A percentile compares a stretch with the other conserved stretches of the same genome.
Evolutionary conservation across 805 yeast genomes (phyloP).

Genomic region (Cyberlindnera americana): DNA sequence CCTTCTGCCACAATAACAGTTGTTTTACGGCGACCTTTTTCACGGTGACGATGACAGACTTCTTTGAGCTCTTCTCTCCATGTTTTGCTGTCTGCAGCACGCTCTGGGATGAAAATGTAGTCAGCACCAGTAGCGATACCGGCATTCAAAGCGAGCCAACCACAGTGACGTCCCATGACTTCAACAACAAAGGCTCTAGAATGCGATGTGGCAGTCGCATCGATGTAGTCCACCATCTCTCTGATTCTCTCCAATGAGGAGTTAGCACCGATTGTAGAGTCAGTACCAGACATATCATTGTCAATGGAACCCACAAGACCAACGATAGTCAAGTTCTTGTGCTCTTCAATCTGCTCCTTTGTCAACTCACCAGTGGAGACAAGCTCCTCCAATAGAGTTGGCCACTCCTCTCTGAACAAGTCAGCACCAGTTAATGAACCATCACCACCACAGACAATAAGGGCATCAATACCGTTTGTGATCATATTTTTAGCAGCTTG

Average conservation of each 20-base stretch:
- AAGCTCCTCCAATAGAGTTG: conserved; percentile 74
- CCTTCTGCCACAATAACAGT: conserved; percentile 98
- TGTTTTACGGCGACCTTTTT: conserved; percentile 87
- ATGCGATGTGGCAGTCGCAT: conserved; percentile 96
- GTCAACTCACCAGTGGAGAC: conserved; percentile 53
- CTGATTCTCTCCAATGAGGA: conserved; percentile 91
- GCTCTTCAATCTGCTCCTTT: conserved; percentile 52
- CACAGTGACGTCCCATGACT: conserved; percentile 99
- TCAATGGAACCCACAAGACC: conserved; percentile 97
- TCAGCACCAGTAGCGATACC: conserved; percentile 97
- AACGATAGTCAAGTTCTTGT: conserved; percentile 75
- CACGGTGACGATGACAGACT: conserved; percentile 75
- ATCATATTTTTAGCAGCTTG: conserved; percentile 82
- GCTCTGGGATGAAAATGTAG: conserved; percentile 90
- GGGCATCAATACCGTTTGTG: conserved; percentile 85
- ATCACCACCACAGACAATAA: conserved; percentile 97
- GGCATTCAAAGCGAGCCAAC: conserved; percentile 97
- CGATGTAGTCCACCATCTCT: conserved; percentile 92
- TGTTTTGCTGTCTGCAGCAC: conserved; percentile 67
- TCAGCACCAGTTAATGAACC: conserved; percentile 99
- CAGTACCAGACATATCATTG: conserved; percentile 97
- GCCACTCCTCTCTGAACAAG: conserved; percentile 92
- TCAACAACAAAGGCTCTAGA: conserved; percentile 97
- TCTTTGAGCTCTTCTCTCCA: conserved; percentile 67
- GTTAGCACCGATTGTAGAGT: conserved; percentile 94